Evolutionary conservation across 2,329 filamentous ascomycete genomes (phyloP), one percentile per base, ranked within the genome.

Genomic region (Pyrenophora teres): DNA sequence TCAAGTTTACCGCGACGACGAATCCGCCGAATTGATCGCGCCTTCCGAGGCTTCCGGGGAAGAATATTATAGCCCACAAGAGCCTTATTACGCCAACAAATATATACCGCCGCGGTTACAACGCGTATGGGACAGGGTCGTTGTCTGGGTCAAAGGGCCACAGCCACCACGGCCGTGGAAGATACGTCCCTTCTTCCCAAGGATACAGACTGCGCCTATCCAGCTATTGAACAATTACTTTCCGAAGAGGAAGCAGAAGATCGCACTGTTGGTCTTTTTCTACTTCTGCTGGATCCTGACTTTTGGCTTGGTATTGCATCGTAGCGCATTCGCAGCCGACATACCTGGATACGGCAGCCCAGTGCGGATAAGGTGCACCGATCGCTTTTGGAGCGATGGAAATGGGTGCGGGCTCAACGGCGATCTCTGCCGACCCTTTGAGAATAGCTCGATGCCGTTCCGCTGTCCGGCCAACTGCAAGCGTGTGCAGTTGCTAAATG

Each of bases 401-500:
- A 92, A 92, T 65, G 77, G 76, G 10, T 94, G 90, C 69, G 89
- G 89, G 0, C 66, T 93, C 12, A 85, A 93, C 60, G 90, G 90
- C 6, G 84, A 85, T 54, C 78, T 84, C 44, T 94, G 90, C 66
- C 83, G 89, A 7, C 90, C 90, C 0, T 94, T 94, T 65, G 82
- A 81, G 51, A 86, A 85, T 57, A 83, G 78, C 49, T 84, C 84
- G 0, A 86, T 91, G 62, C 80, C 88, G 0, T 94, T 94, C 68
- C 81, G 87, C 47, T 94, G 90, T 64, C 85, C 88, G 1, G 88
- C 86, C 13, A 86, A 85, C 63, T 94, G 90, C 70, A 81, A 81
- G 38, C 83, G 81, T 63, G 83, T 83, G 50, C 78, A 83, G 58
- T 78, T 89, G 2, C 76, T 89, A 32, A 89, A 92, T 60, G 87